These are phyloP conservation scores for Metschnikowia colocasiae DNA, from an alignment of 805 yeast species.

Conservation along the genomic window DNA sequence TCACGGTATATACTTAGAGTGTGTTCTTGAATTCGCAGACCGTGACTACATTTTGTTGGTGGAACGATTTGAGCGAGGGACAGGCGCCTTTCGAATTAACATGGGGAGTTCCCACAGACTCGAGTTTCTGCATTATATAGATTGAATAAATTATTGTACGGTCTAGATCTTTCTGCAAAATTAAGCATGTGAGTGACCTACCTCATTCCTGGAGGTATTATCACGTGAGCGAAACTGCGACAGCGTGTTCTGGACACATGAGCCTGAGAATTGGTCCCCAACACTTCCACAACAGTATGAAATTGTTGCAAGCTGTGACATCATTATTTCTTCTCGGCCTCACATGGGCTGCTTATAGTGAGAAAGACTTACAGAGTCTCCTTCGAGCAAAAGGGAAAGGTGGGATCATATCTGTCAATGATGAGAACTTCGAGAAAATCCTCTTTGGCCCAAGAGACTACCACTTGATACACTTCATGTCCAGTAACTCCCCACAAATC, in stretches of 20 bases:
- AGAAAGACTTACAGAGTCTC: constrained; percentile 13
- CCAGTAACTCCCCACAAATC: constrained; percentile 70
- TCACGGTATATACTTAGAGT: constrained; percentile 43
- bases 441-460: constrained; percentile 66
- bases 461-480: constrained; percentile 60
- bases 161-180: neutral
- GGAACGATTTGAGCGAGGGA: constrained; percentile 50
- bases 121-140: neutral
- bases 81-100: constrained; percentile 35
- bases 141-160: neutral
- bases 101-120: constrained; percentile 28
- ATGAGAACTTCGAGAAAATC: constrained; percentile 52
- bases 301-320: neutral
- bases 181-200: neutral
- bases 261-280: neutral
- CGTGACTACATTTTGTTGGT: constrained; percentile 36
- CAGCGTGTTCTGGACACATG: constrained; percentile 5
- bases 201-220: neutral
- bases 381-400: constrained; percentile 12
- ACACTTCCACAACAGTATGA: neutral
- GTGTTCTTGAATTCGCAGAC: constrained; percentile 22
- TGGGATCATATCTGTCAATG: constrained; percentile 40
- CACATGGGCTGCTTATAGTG: constrained; percentile 18
- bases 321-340: constrained; percentile 12
- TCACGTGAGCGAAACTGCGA: constrained; percentile 5